phyloP scores from a whole-genome alignment of 495 filamentous ascomycete genomes.

The Talaromyces adpressus region DNA sequence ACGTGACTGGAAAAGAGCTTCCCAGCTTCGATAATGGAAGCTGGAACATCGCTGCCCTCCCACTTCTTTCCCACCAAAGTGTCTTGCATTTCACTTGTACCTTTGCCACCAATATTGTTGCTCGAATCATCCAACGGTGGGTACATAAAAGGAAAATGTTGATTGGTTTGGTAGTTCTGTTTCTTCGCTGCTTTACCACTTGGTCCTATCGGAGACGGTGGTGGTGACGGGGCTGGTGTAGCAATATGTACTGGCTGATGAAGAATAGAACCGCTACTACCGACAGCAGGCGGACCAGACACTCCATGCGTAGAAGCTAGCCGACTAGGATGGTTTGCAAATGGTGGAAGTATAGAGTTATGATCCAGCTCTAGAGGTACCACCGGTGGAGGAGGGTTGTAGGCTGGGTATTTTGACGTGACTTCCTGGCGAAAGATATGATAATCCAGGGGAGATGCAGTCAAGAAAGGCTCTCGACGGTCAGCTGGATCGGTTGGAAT shows the following conservation, averaged over 20 bases:
- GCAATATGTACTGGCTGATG: constrained; percentile 97
- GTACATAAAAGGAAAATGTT: constrained; percentile 97
- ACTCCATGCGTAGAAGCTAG: constrained; percentile 28
- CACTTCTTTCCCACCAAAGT: constrained; percentile 70
- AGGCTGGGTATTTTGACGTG: constrained; percentile 97
- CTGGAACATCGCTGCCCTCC: constrained; percentile 86
- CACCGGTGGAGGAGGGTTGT: constrained; percentile 76
- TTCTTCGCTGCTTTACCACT: constrained; percentile 95
- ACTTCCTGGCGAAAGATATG: constrained; percentile 95
- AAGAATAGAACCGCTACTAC: constrained; percentile 68
- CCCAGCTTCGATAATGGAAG: constrained; percentile 92
- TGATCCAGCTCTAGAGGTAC: constrained; percentile 85
- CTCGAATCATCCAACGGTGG: constrained; percentile 78
- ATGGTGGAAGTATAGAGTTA: constrained; percentile 80
- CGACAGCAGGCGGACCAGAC: constrained; percentile 33
- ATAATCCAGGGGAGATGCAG: constrained; percentile 90
- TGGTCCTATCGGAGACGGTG: constrained; percentile 78
- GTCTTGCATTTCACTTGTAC: constrained; percentile 67
- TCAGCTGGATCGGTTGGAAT: constrained; percentile 23
- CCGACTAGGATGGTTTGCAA: constrained; percentile 65
- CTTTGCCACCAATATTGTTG: constrained; percentile 83
- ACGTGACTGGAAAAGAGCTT: constrained; percentile 83
- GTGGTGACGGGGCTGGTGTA: constrained; percentile 94
- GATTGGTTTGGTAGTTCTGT: constrained; percentile 98
- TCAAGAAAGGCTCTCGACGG: constrained; percentile 55